Conservation (phyloP, 257 asterid genomes). For the Jacaranda copaia region DNA sequence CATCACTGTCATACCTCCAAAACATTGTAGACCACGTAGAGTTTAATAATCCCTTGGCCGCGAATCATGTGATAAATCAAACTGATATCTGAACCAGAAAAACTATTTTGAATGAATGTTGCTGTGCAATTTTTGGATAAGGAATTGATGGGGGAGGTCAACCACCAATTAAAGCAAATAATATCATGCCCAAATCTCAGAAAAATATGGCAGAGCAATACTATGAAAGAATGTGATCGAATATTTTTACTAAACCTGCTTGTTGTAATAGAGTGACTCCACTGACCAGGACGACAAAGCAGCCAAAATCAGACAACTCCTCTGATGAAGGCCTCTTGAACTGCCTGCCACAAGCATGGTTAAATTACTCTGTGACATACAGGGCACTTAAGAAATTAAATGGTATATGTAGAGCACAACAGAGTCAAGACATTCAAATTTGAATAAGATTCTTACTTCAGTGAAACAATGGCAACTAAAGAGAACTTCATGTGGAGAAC, state of each 20-base stretch:
- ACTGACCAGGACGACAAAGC: constrained; percentile 68
- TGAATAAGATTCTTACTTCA: constrained; percentile 9
- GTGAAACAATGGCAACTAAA: constrained; percentile 8
- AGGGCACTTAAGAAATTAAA: constrained; percentile 33
- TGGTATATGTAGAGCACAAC: constrained; percentile 26
- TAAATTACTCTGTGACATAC: constrained; percentile 55
- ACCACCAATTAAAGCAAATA: constrained; percentile 18
- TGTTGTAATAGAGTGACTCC: constrained; percentile 89
- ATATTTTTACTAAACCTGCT: constrained; percentile 67
- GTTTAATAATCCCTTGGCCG: constrained; percentile 95
- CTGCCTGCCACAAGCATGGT: constrained; percentile 96
- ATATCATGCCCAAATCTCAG: constrained; percentile 13
- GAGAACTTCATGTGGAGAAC: constrained; percentile 4
- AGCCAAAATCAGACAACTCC: constrained; percentile 92
- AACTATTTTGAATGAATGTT: constrained; percentile 23
- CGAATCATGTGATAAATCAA: constrained; percentile 99
- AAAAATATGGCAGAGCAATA: neutral
- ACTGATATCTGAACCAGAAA: constrained; percentile 80
- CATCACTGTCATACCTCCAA: constrained; percentile 75
- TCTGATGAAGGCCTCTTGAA: constrained; percentile 86
- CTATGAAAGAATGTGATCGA: constrained; percentile 23
- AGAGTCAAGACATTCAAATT: constrained; percentile 19
- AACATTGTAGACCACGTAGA: constrained; percentile 95
- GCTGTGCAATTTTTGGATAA: neutral
- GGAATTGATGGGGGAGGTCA: neutral